Evolutionary conservation across 495 filamentous ascomycete species (phyloP).

Genomic region (Echria macrotheca): DNA sequence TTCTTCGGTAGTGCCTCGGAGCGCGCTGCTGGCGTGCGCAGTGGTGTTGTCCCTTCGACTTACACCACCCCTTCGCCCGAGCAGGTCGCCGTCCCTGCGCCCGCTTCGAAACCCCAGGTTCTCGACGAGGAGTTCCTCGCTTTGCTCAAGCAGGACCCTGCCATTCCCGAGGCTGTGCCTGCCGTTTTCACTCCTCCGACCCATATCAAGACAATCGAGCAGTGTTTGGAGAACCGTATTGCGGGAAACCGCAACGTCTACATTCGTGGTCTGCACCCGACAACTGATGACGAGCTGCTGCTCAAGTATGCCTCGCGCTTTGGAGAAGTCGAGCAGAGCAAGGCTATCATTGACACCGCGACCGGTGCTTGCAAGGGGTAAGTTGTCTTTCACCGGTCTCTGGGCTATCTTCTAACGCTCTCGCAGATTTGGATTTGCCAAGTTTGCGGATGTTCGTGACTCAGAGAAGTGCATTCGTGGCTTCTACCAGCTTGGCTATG

Average conservation of each 20-base stretch:
- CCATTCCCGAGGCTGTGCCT: conserved; percentile 84
- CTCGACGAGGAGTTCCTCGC: conserved; percentile 62
- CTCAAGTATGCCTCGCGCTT: conserved; percentile 78
- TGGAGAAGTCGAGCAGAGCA: conserved; percentile 85
- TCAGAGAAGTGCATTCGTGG: conserved; percentile 94
- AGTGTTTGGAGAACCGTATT: conserved; percentile 86
- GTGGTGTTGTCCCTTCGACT: conserved; percentile 55
- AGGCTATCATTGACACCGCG: conserved; percentile 91
- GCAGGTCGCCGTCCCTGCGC: conserved; percentile 39
- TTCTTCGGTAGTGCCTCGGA: conserved; percentile 52
- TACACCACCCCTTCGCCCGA: conserved; percentile 61
- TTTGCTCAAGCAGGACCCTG: conserved; percentile 66
- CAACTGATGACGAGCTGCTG: conserved; percentile 88
- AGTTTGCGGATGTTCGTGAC: conserved; percentile 78
- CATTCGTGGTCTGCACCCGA: conserved; percentile 88
- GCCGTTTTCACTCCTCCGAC: conserved; percentile 70
- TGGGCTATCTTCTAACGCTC: conserved; percentile 14
- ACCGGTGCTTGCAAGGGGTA: conserved; percentile 94
- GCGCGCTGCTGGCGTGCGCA: conserved; percentile 43
- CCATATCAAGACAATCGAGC: conserved; percentile 75
- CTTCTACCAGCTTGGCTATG: conserved; percentile 90
- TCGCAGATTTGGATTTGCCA: conserved; percentile 87
- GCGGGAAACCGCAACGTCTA: conserved; percentile 89
- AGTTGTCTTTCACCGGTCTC: conserved; percentile 18
- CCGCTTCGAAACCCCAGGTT: conserved; percentile 38